Percentiles rank a stretch among this genome's conserved stretches.
Conservation (phyloP, 306 rosid species). For the Ormosia semicastrata region DNA sequence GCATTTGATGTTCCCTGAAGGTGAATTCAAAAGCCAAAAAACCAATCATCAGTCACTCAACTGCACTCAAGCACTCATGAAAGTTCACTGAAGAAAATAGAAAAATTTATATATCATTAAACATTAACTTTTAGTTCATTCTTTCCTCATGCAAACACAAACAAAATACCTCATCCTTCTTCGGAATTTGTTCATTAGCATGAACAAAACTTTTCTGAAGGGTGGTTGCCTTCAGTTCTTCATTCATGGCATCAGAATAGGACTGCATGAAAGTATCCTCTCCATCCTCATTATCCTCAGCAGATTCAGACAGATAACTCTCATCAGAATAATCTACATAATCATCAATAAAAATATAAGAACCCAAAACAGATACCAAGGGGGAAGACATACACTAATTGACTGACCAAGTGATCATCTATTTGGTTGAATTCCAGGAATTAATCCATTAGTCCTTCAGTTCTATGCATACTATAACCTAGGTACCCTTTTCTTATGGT, state of each 20-base stretch:
- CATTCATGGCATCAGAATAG: slow-evolving; percentile 73
- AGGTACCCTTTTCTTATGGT: background rate
- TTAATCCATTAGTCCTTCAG: background rate
- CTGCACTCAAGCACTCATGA: background rate
- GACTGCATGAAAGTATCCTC: slow-evolving; percentile 62
- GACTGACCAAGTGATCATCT: background rate
- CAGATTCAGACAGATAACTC: slow-evolving; percentile 49
- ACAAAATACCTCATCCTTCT: slow-evolving; percentile 67
- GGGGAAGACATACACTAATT: background rate
- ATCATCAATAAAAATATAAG: slow-evolving; percentile 22
- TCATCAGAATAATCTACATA: slow-evolving; percentile 72
- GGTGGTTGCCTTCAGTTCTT: slow-evolving; percentile 69
- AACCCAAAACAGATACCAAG: background rate
- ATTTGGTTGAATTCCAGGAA: slow-evolving; percentile 13
- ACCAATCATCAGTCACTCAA: background rate
- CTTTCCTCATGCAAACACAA: slow-evolving; percentile 17
- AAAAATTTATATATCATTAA: background rate
- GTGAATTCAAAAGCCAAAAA: background rate
- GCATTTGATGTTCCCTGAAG: slow-evolving; percentile 70
- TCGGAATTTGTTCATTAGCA: slow-evolving; percentile 68
- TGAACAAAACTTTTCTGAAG: slow-evolving; percentile 78
- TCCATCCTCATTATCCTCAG: slow-evolving; percentile 34
- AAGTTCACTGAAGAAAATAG: slow-evolving; percentile 14
- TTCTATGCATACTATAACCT: slow-evolving; percentile 9
- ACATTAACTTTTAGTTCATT: background rate